phyloP scores from a whole-genome alignment of 129 eudicot species.

The Artemisia annua region DNA sequence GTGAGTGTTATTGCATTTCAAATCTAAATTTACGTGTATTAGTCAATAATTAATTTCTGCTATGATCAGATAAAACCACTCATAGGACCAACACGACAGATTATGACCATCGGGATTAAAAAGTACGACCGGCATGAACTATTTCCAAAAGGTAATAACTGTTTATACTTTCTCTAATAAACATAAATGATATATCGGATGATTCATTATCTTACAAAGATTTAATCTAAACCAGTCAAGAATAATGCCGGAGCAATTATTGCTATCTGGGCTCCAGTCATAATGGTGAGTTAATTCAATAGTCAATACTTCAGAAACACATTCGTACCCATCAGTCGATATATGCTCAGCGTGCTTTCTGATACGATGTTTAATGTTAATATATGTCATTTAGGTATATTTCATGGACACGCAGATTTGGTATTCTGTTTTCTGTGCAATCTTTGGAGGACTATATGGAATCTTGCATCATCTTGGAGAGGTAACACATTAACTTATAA shows the following conservation, averaged over 20 bases:
- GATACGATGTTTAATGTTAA: neutral
- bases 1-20: constrained; percentile 35
- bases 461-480: constrained; percentile 94
- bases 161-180: constrained; percentile 3
- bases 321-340: neutral
- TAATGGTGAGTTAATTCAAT: constrained; percentile 61
- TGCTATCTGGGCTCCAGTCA: constrained; percentile 92
- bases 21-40: neutral
- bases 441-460: constrained; percentile 91
- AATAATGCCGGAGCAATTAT: constrained; percentile 89
- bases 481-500: constrained; percentile 38
- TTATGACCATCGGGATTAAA: constrained; percentile 65
- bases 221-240: constrained; percentile 54
- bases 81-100: constrained; percentile 79
- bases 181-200: neutral
- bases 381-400: constrained; percentile 61
- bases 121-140: constrained; percentile 87
- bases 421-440: constrained; percentile 91
- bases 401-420: constrained; percentile 98
- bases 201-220: constrained; percentile 29
- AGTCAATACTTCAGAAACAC: neutral
- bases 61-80: constrained; percentile 89
- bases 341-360: neutral
- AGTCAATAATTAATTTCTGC: constrained; percentile 11
- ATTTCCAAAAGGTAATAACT: constrained; percentile 72